Percentiles rank a stretch among this genome's conserved stretches.
These are phyloP conservation scores for Plasmodium gallinaceum DNA, from an alignment of 169 alveolate genomes.

Conservation along the genomic window DNA sequence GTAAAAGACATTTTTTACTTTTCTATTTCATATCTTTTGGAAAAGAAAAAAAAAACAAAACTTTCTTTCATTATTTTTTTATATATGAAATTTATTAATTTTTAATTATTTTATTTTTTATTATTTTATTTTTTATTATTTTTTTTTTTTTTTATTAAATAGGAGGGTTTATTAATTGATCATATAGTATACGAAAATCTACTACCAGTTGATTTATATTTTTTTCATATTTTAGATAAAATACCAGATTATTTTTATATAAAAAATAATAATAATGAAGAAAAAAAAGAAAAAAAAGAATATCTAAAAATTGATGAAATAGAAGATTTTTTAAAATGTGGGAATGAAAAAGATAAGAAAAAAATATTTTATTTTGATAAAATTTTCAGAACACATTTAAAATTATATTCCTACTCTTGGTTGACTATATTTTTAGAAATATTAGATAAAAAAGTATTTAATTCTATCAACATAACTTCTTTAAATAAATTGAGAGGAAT, in stretches of 20 bases:
- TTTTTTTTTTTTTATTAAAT: not conserved
- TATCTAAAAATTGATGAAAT: not conserved
- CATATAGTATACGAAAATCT: slow-evolving; percentile 64
- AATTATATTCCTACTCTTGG: slow-evolving; percentile 60
- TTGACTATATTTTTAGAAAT: slow-evolving; percentile 58
- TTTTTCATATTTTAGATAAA: slow-evolving; percentile 19
- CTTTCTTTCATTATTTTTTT: too few species aligned
- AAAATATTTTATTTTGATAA: slow-evolving; percentile 45
- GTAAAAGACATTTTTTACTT: too few species aligned
- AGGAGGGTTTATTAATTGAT: slow-evolving; percentile 43
- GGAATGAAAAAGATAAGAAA: slow-evolving; percentile 18
- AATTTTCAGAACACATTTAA: slow-evolving; percentile 59
- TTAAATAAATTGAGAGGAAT: slow-evolving; percentile 40
- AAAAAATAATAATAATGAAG: slow-evolving; percentile 2
- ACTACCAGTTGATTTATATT: slow-evolving; percentile 49
- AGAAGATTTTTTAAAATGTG: slow-evolving; percentile 20
- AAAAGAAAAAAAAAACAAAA: too few species aligned
- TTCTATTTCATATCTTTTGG: too few species aligned
- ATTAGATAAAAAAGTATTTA: slow-evolving; percentile 19
- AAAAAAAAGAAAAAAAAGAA: not conserved
- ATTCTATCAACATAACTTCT: slow-evolving; percentile 22
- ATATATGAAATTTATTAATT: not conserved
- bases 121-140: not conserved
- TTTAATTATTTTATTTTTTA: not conserved
- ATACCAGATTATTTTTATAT: slow-evolving; percentile 58